phyloP scores from a whole-genome alignment of 2,329 filamentous ascomycete genomes.

The Biscogniauxia mediterranea region DNA sequence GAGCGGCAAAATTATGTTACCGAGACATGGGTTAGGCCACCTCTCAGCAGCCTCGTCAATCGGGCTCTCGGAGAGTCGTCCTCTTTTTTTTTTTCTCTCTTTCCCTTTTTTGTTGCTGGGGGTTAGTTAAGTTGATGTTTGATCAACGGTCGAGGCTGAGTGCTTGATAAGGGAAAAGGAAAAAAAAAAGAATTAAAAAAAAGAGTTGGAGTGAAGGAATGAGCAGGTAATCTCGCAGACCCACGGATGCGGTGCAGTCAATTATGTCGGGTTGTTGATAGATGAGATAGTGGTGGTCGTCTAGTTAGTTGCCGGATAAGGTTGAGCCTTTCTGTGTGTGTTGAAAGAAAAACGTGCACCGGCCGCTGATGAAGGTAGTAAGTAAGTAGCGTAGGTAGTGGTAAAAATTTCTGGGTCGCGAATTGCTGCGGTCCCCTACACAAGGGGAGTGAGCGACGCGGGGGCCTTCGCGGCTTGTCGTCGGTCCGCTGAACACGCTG shows the following conservation, averaged over 20 bases:
- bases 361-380: slow-evolving; percentile 4
- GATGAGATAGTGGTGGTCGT: slow-evolving; percentile 3
- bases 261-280: background rate
- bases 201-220: too few species aligned
- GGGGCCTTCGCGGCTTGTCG: background rate
- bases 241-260: too few species aligned
- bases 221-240: too few species aligned
- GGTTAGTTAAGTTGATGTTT: background rate
- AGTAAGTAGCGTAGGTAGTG: background rate
- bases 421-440: slow-evolving; percentile 19
- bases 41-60: slow-evolving; percentile 27
- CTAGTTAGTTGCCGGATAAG: background rate
- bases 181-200: too few species aligned
- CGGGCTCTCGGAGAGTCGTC: background rate
- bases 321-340: background rate
- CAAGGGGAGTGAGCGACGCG: slow-evolving; percentile 3
- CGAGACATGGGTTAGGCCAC: slow-evolving; percentile 33
- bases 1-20: slow-evolving; percentile 30
- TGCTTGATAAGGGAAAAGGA: too few species aligned
- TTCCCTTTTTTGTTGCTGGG: background rate
- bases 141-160: too few species aligned
- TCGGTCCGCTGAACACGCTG: background rate
- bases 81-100: background rate
- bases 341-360: background rate
- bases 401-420: slow-evolving; percentile 22